Percentiles rank a stretch among this genome's conserved stretches.
Conservation (phyloP, 2,329 filamentous ascomycete genomes). For the Cordyceps farinosa region DNA sequence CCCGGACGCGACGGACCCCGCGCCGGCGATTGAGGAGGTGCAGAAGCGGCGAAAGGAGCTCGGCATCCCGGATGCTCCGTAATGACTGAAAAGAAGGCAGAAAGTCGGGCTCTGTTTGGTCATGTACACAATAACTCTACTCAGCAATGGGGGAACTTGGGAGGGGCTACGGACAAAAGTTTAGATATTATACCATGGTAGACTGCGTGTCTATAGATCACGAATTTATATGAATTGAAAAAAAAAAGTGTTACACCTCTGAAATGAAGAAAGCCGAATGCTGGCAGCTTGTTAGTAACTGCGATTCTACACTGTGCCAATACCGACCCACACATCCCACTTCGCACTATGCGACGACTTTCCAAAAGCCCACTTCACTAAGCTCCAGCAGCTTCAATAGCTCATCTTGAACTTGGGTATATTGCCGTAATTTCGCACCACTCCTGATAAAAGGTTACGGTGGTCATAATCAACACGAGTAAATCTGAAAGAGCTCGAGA, state of each 20-base stretch:
- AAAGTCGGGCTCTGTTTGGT: not conserved
- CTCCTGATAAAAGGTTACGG: not conserved
- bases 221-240: not conserved
- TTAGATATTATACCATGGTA: slow-evolving; percentile 7
- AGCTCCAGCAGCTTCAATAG: not conserved
- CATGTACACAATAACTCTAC: not conserved
- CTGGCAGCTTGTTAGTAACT: not conserved
- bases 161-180: not conserved
- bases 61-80: slow-evolving; percentile 32
- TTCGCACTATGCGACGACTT: not conserved
- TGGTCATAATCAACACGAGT: not conserved
- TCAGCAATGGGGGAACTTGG: not conserved
- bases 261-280: not conserved
- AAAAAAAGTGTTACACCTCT: not conserved
- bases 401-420: not conserved
- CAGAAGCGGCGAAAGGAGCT: slow-evolving; percentile 49
- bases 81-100: not conserved
- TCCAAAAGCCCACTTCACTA: not conserved
- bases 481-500: too few relatives aligned
- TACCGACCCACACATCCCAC: not conserved
- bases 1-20: slow-evolving; percentile 58
- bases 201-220: not conserved
- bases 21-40: slow-evolving; percentile 59
- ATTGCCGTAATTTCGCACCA: not conserved
- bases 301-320: not conserved